These are phyloP conservation scores for Dendrobium catenatum DNA, from an alignment of 106 monocot genomes.

Conservation along the genomic window DNA sequence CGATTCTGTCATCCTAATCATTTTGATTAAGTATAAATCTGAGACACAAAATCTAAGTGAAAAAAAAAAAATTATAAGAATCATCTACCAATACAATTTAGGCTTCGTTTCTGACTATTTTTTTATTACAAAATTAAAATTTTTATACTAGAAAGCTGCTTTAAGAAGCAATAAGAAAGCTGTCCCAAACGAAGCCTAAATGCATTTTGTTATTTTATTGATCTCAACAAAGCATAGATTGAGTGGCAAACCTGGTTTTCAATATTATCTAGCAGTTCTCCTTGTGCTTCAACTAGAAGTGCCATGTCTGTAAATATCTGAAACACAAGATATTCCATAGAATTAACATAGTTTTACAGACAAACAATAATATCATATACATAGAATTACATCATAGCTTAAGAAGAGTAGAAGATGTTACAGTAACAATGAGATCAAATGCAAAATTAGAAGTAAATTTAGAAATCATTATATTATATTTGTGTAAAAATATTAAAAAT, in stretches of 20 bases:
- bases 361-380: no score
- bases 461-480: background rate
- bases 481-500: background rate
- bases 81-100: no score
- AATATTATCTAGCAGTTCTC: constrained; percentile 40
- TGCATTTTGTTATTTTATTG: background rate
- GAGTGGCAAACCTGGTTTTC: constrained; percentile 32
- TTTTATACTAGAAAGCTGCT: no score
- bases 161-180: no score
- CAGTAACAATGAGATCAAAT: no score
- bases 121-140: no score
- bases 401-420: no score
- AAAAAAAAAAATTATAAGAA: background rate
- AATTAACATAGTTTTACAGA: background rate
- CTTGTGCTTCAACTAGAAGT: constrained; percentile 48
- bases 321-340: background rate
- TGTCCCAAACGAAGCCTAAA: background rate
- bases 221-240: background rate
- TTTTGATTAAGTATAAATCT: no score
- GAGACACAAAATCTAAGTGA: no score
- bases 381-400: no score
- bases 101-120: no score
- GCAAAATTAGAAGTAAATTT: background rate
- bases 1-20: no score
- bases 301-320: constrained; percentile 57